Evolutionary conservation across 768 basidiomycete species (phyloP).

Genomic region (Pleurotus pulmonarius): DNA sequence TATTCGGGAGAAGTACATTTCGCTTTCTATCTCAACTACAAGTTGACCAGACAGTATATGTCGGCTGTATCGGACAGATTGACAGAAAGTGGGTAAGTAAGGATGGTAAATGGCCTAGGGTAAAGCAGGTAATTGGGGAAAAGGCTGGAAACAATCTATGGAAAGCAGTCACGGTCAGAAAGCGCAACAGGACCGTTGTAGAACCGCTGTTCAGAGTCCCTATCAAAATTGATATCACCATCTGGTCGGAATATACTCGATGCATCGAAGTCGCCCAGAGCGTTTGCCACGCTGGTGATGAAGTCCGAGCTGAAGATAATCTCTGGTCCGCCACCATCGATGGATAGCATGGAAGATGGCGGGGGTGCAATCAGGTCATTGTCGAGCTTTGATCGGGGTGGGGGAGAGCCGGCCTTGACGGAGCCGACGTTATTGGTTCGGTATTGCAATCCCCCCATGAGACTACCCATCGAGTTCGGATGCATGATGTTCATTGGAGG

Average conservation of each 20-base stretch:
- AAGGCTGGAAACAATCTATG: too few relatives aligned
- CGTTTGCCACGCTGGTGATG: slow-evolving; percentile 35
- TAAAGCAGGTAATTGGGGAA: too few relatives aligned
- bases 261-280: slow-evolving; percentile 39
- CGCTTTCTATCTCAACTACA: too few relatives aligned
- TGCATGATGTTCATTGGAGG: slow-evolving; percentile 16
- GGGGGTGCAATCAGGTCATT: neutral
- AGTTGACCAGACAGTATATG: too few relatives aligned
- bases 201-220: slow-evolving; percentile 76
- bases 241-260: slow-evolving; percentile 36
- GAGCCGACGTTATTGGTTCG: slow-evolving; percentile 19
- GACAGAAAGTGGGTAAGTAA: too few relatives aligned
- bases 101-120: too few relatives aligned
- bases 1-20: too few relatives aligned
- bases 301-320: slow-evolving; percentile 32
- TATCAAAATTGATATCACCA: slow-evolving; percentile 59
- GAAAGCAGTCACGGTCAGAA: too few relatives aligned
- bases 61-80: too few relatives aligned
- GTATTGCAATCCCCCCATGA: slow-evolving; percentile 16
- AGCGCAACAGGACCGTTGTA: too few relatives aligned
- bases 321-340: neutral
- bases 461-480: slow-evolving; percentile 9
- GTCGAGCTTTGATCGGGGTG: slow-evolving; percentile 2
- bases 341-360: neutral
- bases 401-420: slow-evolving; percentile 21